Percentiles rank a stretch among this genome's conserved stretches.
Evolutionary conservation across 208 protist species (phyloP).

Genomic region (Trypanosomatidae sp.): DNA sequence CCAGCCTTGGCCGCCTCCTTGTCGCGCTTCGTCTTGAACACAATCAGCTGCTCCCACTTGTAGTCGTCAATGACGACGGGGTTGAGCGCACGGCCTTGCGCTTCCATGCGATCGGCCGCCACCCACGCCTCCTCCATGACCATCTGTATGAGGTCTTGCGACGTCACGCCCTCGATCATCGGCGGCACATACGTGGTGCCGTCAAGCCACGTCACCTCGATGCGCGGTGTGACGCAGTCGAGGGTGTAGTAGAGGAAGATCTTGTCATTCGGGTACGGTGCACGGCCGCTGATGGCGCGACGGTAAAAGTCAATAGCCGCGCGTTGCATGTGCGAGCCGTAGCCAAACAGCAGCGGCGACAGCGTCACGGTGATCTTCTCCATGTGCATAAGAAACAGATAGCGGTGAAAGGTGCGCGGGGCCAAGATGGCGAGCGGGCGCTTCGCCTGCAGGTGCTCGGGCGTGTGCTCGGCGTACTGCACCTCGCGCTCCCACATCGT

Average conservation of each 20-base stretch:
- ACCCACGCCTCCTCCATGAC: conserved; percentile 88
- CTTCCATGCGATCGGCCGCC: conserved; percentile 75
- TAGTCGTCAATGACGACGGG: conserved; percentile 85
- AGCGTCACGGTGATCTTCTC: conserved; percentile 79
- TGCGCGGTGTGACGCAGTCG: conserved; percentile 69
- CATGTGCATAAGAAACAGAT: conserved; percentile 85
- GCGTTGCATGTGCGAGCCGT: conserved; percentile 75
- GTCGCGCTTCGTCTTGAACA: conserved; percentile 78
- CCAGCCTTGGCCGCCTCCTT: conserved; percentile 28
- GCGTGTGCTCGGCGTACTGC: conserved; percentile 82
- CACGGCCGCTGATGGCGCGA: conserved; percentile 57
- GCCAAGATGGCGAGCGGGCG: conserved; percentile 71
- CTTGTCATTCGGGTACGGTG: conserved; percentile 78
- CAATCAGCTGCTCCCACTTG: conserved; percentile 84
- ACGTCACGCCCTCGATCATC: conserved; percentile 59
- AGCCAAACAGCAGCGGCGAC: conserved; percentile 76
- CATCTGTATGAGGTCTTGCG: conserved; percentile 84
- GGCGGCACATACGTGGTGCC: conserved; percentile 73
- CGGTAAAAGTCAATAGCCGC: conserved; percentile 81
- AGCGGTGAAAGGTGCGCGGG: conserved; percentile 59
- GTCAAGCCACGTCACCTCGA: conserved; percentile 84
- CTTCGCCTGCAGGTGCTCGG: conserved; percentile 76
- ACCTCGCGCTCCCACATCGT: conserved; percentile 86
- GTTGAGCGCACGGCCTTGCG: conserved; percentile 60
- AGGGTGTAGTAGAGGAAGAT: conserved; percentile 83